phyloP scores from a whole-genome alignment of 805 yeast genomes.

The Candida sanyiensis region DNA sequence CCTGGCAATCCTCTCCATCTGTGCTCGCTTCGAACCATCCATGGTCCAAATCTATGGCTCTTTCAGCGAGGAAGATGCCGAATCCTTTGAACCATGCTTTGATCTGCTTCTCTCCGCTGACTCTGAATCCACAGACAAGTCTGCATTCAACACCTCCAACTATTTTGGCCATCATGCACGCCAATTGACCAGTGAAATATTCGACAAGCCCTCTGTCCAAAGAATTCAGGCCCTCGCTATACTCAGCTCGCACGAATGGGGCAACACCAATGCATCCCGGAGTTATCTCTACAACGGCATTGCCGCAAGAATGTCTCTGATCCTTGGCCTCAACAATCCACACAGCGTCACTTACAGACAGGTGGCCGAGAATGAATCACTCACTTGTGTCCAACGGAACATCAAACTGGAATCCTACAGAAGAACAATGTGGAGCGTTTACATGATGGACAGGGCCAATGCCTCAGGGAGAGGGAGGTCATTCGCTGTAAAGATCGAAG shows the following conservation, averaged over 20 bases:
- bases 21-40: slow-evolving; percentile 32
- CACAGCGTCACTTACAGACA: slow-evolving; percentile 17
- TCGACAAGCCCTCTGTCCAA: slow-evolving; percentile 35
- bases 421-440: slow-evolving; percentile 36
- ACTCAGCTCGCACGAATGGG: slow-evolving; percentile 38
- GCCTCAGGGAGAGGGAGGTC: slow-evolving; percentile 32
- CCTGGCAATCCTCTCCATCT: slow-evolving; percentile 32
- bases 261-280: slow-evolving; percentile 33
- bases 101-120: slow-evolving; percentile 2
- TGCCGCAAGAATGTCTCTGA: slow-evolving; percentile 35
- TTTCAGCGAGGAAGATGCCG: slow-evolving; percentile 29
- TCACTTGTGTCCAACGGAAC: slow-evolving; percentile 8
- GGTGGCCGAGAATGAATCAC: slow-evolving; percentile 2
- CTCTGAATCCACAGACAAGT: slow-evolving; percentile 4
- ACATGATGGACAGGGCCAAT: slow-evolving; percentile 38
- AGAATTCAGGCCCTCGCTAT: slow-evolving; percentile 34
- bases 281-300: slow-evolving; percentile 35
- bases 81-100: slow-evolving; percentile 24
- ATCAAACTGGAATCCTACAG: slow-evolving; percentile 29
- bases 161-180: slow-evolving; percentile 38
- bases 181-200: slow-evolving; percentile 27
- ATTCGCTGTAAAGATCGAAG: slow-evolving; percentile 30
- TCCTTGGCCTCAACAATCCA: slow-evolving; percentile 28
- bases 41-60: slow-evolving; percentile 30
- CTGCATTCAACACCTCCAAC: slow-evolving; percentile 30